Evolutionary conservation across 2,329 filamentous ascomycete genomes (phyloP), one percentile per base, ranked within the genome.

Genomic region (Colletotrichum orchidophilum): DNA sequence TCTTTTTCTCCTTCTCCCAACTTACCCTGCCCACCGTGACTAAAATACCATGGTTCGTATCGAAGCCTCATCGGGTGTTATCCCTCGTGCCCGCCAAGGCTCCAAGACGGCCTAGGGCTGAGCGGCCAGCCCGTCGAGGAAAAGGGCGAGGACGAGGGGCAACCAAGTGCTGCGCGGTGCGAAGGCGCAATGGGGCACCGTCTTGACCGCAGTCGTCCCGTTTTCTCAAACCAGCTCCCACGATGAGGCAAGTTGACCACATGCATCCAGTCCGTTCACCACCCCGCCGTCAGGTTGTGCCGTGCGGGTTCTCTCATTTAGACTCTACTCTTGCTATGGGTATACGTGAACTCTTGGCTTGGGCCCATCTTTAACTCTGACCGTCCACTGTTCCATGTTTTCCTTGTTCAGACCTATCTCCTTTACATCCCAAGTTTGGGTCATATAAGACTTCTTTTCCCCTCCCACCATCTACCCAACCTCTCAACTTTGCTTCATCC

Each of bases 81-180:
- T 59, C 27, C 24, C 42, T 59, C 53, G 31, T n/a, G 58, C 31
- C 26, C 35, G 69, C 69, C 69, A 71, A 71, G 69, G 63, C 58
- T 63, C 35, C 52, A 55, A 54, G 53, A 58, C 68, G 18, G 58
- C 42, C 29, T 65, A 63, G 53, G 69, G 69, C 69, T 71, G 64
- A 63, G 63, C 58, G 29, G 64, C 55, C 52, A 63, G 27, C 50
- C 58, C 58, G 31, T 59, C 12, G 31, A 21, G 31, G 15, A 46
- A 6, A 18, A 46, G 18, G 39, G 15, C 39, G n/a, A 46, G 39
- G 39, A 46, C 39, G 39, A 46, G 39, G 39, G 39, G 24, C 21
- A 46, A 68, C 57, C 63, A 62, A 71, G 63, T 63, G 42, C 52
- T 27, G 29, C 35, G 66, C 54, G n/a, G 27, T 31, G n/a, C 27